A percentile compares a stretch with the other conserved stretches of the same genome.
phyloP scores from a whole-genome alignment of 306 rosid species.

The Heteromeles arbutifolia region DNA sequence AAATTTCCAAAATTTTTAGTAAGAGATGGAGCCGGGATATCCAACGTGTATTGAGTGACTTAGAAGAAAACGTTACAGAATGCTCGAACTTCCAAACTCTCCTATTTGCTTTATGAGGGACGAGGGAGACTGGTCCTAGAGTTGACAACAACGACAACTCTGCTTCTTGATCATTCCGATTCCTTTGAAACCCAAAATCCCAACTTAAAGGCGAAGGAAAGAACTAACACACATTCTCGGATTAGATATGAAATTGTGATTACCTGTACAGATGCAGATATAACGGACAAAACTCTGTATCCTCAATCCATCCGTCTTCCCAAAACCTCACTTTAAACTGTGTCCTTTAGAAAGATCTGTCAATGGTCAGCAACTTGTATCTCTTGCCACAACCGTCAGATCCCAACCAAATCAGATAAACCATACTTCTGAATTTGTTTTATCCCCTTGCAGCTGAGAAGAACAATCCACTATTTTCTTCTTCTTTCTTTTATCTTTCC shows the following conservation, averaged over 20 bases:
- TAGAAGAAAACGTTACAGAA: not conserved
- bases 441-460: not conserved
- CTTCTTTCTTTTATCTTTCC: not conserved
- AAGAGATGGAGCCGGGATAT: not conserved
- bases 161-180: too few species aligned
- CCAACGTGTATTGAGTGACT: too few species aligned
- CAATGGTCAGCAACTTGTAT: not conserved
- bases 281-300: not conserved
- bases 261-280: too few species aligned
- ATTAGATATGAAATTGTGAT: too few species aligned
- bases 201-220: too few species aligned
- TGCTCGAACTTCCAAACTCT: not conserved
- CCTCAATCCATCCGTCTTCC: not conserved
- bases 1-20: not conserved
- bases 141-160: not conserved
- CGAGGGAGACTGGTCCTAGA: not conserved
- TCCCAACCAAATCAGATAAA: not conserved
- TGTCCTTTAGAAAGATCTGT: not conserved
- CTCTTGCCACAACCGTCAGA: not conserved
- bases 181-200: too few species aligned
- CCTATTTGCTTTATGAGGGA: not conserved
- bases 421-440: not conserved
- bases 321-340: not conserved
- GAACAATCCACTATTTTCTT: not conserved
- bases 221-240: too few species aligned